Evolutionary conservation across 495 filamentous ascomycete genomes (phyloP).

Genomic region (Parmelia sp.): DNA sequence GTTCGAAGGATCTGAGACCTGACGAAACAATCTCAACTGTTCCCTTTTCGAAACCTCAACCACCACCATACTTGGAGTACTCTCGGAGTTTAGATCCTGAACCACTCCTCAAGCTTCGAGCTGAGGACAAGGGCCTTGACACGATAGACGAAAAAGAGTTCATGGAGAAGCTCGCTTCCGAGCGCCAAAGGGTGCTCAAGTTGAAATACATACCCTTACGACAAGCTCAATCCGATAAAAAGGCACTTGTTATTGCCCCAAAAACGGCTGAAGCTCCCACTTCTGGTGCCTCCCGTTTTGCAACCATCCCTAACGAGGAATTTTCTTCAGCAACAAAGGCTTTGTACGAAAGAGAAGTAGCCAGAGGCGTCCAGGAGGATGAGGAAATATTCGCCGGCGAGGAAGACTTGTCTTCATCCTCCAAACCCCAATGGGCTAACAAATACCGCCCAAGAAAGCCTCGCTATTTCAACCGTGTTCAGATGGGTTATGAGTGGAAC

Average conservation of each 20-base stretch:
- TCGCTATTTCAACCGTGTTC: conserved; percentile 93
- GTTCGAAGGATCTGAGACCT: conserved; percentile 13
- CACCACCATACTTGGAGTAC: conserved; percentile 1
- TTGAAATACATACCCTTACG: conserved; percentile 63
- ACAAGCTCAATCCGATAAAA: conserved; percentile 46
- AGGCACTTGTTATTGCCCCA: conserved; percentile 33
- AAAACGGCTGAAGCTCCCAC: conserved; percentile 34
- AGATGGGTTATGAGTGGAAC: conserved; percentile 99
- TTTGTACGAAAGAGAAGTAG: conserved; percentile 87
- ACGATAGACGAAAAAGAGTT: conserved; percentile 57
- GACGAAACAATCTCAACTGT: neutral
- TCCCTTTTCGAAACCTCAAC: neutral
- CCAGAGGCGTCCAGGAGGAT: conserved; percentile 83
- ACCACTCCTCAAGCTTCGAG: conserved; percentile 58
- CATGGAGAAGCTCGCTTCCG: conserved; percentile 51
- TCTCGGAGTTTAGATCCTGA: conserved; percentile 56
- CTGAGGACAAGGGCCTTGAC: conserved; percentile 62
- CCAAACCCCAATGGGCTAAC: conserved; percentile 73
- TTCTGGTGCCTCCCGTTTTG: conserved; percentile 63
- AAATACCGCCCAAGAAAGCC: conserved; percentile 92
- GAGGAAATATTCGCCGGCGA: conserved; percentile 96
- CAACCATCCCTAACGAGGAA: conserved; percentile 69
- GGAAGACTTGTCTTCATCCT: conserved; percentile 62
- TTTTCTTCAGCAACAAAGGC: conserved; percentile 89
- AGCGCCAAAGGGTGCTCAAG: conserved; percentile 59